Evolutionary conservation across 257 asterid species (phyloP), one percentile per base, ranked within the genome.

Genomic region (Solanum paucissectum): DNA sequence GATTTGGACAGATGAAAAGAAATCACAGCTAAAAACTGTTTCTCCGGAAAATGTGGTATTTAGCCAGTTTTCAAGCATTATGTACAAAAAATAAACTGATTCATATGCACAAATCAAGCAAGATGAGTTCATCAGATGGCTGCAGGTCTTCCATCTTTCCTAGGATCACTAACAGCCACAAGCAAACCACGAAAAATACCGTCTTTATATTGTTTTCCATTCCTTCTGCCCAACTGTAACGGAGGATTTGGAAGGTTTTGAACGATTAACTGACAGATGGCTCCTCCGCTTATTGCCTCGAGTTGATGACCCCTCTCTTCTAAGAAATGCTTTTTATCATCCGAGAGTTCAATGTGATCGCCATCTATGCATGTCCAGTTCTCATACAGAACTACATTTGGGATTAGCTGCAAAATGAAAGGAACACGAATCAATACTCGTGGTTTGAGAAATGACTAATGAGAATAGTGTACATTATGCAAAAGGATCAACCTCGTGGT

Each of bases 131-230:
- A 86, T 95, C 96, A 94, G 23, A 95, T 87, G 10, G 98, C 98
- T 13, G 99, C 98, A 10, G 98, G 98, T 85, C 86, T 89, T 52
- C 99, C 99, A 23, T 97, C 98, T 91, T 97, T 97, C 87, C 99
- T 90, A 27, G 98, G 98, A 90, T 97, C 98, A 60, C 98, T 94
- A 2, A 97, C 94, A 52, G 96, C 98, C 5, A 94, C 95, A 58
- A 97, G 95, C 60, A 88, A 38, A n/a, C 98, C 98, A 20, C 25
- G 92, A 20, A 87, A n/a, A 5, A 88, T 83, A 4, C 69, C 75
- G 25, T 83, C 38, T 64, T 90, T 87, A 9, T 83, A 82, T 46
- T 37, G 49, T 87, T 92, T 92, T 40, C 95, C 88, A 8, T 33
- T 52, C 84, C 71, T 87, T 68, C 91, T 66, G 1, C 93, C 91